Evolutionary conservation across 2,329 filamentous ascomycete species (phyloP), one percentile per base, ranked within the genome.

Genomic region (Penicillium griseofulvum): DNA sequence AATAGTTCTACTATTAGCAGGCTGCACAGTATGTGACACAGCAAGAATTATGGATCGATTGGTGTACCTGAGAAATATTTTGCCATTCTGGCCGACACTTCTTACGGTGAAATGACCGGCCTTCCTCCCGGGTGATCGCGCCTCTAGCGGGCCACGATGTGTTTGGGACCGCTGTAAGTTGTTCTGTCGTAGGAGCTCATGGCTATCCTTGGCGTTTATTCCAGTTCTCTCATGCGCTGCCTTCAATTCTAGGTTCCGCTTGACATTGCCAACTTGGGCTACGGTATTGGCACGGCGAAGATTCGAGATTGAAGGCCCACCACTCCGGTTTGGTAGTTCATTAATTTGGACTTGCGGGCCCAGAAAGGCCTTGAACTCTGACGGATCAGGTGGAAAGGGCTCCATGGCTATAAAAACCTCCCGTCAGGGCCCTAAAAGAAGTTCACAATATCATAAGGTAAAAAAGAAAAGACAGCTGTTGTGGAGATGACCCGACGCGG

Each of bases 71-170:
- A 93, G 71, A 73, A 91, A 93, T 72, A 93, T 90, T 69, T 87
- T 86, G 37, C 89, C 89, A 74, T 91, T 91, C 69, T 91, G 89
- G 24, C 89, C 89, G 56, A 93, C 89, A 71, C 91, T 92, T 48
- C 87, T 85, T 52, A 93, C 89, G 2, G 88, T 86, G 70, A 93
- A 92, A 66, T 90, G 86, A 52, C 87, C 83, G 46, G 85, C 87
- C 69, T 87, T 84, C 56, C 86, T 81, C 33, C 83, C 81, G 52
- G 79, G 84, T 44, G 85, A 83, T 54, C 80, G 75, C 55, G 82
- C 82, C 66, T 90, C 87, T 49, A 65, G 60, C 11, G 82, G 79
- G n/a, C 79, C 75, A 64, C 65, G 63, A 22, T 76, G 78, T 67
- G 79, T 83, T 54, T 81, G 80, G 11, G 78, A 70, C 22, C 69